phyloP scores from a whole-genome alignment of 2,329 filamentous ascomycete species.

The Fusarium continuum region DNA sequence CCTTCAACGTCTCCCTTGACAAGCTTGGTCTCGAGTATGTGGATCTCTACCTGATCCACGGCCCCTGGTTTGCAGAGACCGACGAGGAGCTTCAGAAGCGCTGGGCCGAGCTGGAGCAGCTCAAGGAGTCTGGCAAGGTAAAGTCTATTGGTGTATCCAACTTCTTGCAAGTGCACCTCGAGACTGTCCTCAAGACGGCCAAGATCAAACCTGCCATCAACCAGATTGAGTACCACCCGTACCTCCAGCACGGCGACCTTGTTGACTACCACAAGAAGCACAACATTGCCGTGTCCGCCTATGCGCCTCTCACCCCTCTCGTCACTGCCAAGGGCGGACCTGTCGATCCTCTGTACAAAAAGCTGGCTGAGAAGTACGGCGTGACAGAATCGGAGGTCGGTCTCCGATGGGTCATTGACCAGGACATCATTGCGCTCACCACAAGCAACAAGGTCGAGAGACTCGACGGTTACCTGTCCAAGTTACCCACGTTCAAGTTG shows the following conservation, averaged over 20 bases:
- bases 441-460: conserved; percentile 68
- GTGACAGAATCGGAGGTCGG: conserved; percentile 65
- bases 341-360: conserved; percentile 60
- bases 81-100: conserved; percentile 64
- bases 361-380: conserved; percentile 66
- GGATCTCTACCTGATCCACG: conserved; percentile 74
- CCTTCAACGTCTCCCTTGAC: conserved; percentile 67
- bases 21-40: conserved; percentile 76
- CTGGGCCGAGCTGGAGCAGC: conserved; percentile 70
- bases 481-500: conserved; percentile 64
- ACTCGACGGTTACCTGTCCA: conserved; percentile 63
- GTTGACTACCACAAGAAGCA: conserved; percentile 66
- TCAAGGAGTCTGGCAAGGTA: conserved; percentile 72
- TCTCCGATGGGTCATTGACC: conserved; percentile 68
- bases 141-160: conserved; percentile 82
- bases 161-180: conserved; percentile 67
- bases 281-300: conserved; percentile 65
- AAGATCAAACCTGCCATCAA: conserved; percentile 74
- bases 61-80: conserved; percentile 61
- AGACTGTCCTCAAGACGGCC: conserved; percentile 66
- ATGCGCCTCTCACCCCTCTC: conserved; percentile 63
- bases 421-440: conserved; percentile 66
- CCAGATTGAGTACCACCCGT: conserved; percentile 85
- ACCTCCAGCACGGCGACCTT: conserved; percentile 71
- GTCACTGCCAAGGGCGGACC: conserved; percentile 61